These are phyloP conservation scores for Volvariella surrecta DNA, from an alignment of 1,284 basidiomycete species.

Conservation along the genomic window DNA sequence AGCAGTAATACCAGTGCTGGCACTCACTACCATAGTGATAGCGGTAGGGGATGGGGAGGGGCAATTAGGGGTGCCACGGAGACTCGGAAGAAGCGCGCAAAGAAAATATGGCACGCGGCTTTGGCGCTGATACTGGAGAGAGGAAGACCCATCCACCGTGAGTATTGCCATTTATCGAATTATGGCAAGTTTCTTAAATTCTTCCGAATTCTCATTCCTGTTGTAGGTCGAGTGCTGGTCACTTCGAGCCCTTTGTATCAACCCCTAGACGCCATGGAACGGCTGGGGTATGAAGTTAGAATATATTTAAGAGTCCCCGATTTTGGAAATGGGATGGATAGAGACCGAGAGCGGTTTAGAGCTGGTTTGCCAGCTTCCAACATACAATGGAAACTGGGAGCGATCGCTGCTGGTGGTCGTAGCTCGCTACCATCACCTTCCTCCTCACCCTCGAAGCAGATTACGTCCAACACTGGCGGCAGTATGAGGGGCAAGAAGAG, in stretches of 20 bases:
- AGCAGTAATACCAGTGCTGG: background rate
- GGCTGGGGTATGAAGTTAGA: slow-evolving; percentile 73
- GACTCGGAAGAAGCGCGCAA: slow-evolving; percentile 13
- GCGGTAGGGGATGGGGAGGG: background rate
- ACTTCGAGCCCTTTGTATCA: slow-evolving; percentile 79
- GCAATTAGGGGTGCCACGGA: slow-evolving; percentile 3
- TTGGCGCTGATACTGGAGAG: slow-evolving; percentile 23
- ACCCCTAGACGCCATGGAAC: slow-evolving; percentile 66
- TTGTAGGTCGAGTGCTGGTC: slow-evolving; percentile 55
- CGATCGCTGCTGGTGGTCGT: background rate
- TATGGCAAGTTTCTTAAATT: background rate
- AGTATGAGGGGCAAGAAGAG: too few relatives aligned
- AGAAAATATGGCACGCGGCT: slow-evolving; percentile 25
- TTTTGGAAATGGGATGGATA: slow-evolving; percentile 52
- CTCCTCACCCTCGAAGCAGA: too few relatives aligned
- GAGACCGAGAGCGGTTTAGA: slow-evolving; percentile 22
- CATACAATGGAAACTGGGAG: background rate
- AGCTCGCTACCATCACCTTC: background rate
- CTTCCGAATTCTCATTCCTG: background rate
- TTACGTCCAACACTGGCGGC: too few relatives aligned
- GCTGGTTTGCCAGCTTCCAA: background rate
- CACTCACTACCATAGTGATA: background rate
- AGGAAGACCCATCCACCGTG: slow-evolving; percentile 23
- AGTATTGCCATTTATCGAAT: slow-evolving; percentile 8
- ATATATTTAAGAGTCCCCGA: slow-evolving; percentile 76